Evolutionary conservation across 2,329 filamentous ascomycete species (phyloP).

Genomic region (Colletotrichum orchidophilum): DNA sequence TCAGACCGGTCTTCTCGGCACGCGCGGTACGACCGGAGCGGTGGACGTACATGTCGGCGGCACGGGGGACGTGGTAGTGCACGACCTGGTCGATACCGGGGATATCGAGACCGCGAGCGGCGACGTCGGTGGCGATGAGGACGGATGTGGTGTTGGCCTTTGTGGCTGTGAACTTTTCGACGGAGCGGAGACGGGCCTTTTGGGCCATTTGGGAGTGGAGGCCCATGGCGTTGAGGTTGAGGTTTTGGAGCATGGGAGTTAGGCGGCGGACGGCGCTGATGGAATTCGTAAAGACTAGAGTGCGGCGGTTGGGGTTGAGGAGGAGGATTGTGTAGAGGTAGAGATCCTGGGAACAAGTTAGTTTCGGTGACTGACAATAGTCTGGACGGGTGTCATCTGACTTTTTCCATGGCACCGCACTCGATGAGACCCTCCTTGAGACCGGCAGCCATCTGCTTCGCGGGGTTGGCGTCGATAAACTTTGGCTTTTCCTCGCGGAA

Average conservation of each 20-base stretch:
- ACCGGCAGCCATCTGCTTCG: conserved; percentile 85
- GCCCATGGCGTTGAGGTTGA: conserved; percentile 78
- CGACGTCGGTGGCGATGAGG: conserved; percentile 92
- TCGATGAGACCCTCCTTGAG: conserved; percentile 92
- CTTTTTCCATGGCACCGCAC: conserved; percentile 93
- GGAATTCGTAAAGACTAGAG: conserved; percentile 94
- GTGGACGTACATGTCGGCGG: conserved; percentile 94
- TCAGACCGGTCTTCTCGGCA: conserved; percentile 79
- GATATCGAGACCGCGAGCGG: conserved; percentile 93
- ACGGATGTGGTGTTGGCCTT: conserved; percentile 67
- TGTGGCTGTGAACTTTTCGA: conserved; percentile 84
- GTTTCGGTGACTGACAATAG: conserved; percentile 4
- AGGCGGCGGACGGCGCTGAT: conserved; percentile 91
- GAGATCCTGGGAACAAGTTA: conserved; percentile 69
- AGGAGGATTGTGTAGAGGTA: conserved; percentile 91
- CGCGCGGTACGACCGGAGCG: conserved; percentile 94
- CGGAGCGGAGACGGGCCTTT: conserved; percentile 90
- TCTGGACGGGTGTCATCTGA: conserved; percentile 44
- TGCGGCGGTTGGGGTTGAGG: conserved; percentile 81
- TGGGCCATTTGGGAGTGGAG: conserved; percentile 96
- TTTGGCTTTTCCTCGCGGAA: conserved; percentile 87
- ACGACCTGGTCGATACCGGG: conserved; percentile 87
- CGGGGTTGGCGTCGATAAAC: conserved; percentile 91
- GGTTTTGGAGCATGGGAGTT: conserved; percentile 82
- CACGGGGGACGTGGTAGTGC: conserved; percentile 93